Evolutionary conservation across 495 filamentous ascomycete genomes (phyloP).

Genomic region (Niebla homalea): DNA sequence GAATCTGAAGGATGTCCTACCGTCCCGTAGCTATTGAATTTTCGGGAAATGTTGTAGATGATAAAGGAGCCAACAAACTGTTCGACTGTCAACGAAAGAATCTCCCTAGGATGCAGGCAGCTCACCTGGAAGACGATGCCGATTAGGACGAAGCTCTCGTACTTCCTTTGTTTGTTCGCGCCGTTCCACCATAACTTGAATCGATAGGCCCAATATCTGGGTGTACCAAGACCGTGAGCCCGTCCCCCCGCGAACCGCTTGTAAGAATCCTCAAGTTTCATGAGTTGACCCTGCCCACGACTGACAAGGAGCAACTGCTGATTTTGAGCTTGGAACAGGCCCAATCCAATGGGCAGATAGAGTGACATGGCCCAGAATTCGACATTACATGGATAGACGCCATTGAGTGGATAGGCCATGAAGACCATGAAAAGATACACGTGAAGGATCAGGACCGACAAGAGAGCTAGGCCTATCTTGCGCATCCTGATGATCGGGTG

Average conservation of each 20-base stretch:
- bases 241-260: constrained; percentile 3
- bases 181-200: constrained; percentile 13
- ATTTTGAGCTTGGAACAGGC: constrained; percentile 58
- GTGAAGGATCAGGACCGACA: constrained; percentile 48
- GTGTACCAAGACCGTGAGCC: constrained; percentile 1
- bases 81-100: neutral
- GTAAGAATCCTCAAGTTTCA: constrained; percentile 8
- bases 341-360: constrained; percentile 56
- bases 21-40: constrained; percentile 48
- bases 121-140: constrained; percentile 40
- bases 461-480: constrained; percentile 43
- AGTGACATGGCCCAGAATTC: constrained; percentile 68
- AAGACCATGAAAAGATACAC: constrained; percentile 48
- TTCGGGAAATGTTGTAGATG: constrained; percentile 51
- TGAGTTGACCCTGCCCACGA: constrained; percentile 34
- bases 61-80: constrained; percentile 45
- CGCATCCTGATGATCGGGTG: constrained; percentile 50
- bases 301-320: constrained; percentile 52
- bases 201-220: constrained; percentile 16
- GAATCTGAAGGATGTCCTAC: constrained; percentile 36
- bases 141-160: constrained; percentile 25
- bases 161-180: constrained; percentile 13
- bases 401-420: constrained; percentile 46
- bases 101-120: neutral
- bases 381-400: constrained; percentile 39